phyloP scores from a whole-genome alignment of 495 filamentous ascomycete species.

The Aspergillus diversus region DNA sequence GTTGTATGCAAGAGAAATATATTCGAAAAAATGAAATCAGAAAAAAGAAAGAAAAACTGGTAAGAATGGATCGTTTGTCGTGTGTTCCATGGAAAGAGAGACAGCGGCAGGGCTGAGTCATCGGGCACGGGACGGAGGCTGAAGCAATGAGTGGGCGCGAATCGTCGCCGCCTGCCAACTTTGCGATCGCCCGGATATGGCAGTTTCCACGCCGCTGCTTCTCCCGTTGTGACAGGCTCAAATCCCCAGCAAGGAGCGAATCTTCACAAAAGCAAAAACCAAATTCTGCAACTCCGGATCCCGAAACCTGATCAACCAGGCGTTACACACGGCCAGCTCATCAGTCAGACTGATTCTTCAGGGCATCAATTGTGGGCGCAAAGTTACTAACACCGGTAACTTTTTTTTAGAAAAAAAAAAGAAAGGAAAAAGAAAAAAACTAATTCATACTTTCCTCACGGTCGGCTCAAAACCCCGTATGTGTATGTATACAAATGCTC shows the following conservation, averaged over 20 bases:
- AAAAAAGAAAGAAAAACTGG: background rate
- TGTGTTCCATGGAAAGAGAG: background rate
- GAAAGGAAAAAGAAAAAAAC: no score
- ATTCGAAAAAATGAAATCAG: background rate
- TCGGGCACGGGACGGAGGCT: constrained; percentile 19
- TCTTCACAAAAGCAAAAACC: constrained; percentile 5
- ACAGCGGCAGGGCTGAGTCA: constrained; percentile 19
- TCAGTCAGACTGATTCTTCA: background rate
- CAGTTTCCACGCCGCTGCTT: constrained; percentile 37
- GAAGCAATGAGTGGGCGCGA: constrained; percentile 35
- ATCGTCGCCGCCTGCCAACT: constrained; percentile 26
- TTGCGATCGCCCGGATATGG: constrained; percentile 17
- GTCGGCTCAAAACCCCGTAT: background rate
- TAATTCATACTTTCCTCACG: background rate
- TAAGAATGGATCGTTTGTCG: background rate
- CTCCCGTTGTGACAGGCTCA: constrained; percentile 38
- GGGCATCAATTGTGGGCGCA: background rate
- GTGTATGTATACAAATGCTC: background rate
- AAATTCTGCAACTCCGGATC: background rate
- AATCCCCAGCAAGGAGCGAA: constrained; percentile 22
- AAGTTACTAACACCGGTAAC: background rate
- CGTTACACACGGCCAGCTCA: background rate
- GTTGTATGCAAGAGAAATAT: background rate
- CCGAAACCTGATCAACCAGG: background rate
- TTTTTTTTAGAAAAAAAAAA: no score